A percentile compares a stretch with the other conserved stretches of the same genome.
Conservation (phyloP, 192 early-diverging fungal genomes). For the Backusella tarrabulga region DNA sequence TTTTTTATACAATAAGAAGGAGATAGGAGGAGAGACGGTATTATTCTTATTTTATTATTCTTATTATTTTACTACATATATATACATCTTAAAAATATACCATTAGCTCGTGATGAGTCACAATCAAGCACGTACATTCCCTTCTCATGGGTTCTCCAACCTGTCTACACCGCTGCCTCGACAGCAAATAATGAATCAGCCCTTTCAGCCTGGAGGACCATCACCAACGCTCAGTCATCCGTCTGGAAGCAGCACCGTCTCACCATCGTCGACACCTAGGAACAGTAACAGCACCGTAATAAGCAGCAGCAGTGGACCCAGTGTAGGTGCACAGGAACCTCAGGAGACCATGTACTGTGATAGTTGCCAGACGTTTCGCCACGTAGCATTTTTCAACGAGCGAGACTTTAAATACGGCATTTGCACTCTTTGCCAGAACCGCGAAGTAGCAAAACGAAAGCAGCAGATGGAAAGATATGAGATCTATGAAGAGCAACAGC, state of each 20-base stretch:
- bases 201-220: neutral
- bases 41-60: neutral
- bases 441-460: conserved; percentile 13
- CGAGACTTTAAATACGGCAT: conserved; percentile 13
- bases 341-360: conserved; percentile 16
- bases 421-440: conserved; percentile 10
- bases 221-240: neutral
- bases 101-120: neutral
- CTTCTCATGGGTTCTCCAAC: neutral
- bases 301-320: neutral
- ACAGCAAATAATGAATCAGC: neutral
- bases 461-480: conserved; percentile 15
- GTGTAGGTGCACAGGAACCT: neutral
- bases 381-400: conserved; percentile 5
- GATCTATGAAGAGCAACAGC: conserved; percentile 15
- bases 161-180: neutral
- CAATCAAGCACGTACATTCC: conserved; percentile 5
- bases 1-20: neutral
- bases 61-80: neutral
- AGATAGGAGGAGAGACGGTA: neutral
- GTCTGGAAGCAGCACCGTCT: neutral
- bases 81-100: neutral
- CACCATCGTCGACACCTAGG: neutral
- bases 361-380: conserved; percentile 14
- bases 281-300: neutral